Conservation (phyloP, 495 filamentous ascomycete species). For the Hypomontagnella submonticulosa region DNA sequence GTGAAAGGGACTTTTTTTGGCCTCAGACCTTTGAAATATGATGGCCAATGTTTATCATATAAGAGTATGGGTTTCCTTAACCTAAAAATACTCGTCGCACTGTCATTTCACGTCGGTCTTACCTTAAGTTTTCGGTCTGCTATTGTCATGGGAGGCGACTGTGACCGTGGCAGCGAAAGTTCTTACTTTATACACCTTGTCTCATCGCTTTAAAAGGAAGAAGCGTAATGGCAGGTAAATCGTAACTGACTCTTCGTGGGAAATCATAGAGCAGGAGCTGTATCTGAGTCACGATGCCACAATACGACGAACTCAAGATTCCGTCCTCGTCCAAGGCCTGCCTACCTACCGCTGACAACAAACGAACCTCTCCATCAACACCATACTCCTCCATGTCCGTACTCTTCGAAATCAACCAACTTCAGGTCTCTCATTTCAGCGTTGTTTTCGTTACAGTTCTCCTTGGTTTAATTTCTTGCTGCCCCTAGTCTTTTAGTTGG, state of each 20-base stretch:
- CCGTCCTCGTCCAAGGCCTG: no score
- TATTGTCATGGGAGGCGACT: conserved; percentile 5
- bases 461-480: conserved; percentile 42
- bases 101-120: conserved; percentile 22
- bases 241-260: no score
- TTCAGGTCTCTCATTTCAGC: conserved; percentile 37
- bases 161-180: conserved; percentile 7
- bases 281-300: not conserved
- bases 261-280: not conserved
- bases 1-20: not conserved
- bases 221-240: no score
- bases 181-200: not conserved
- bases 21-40: not conserved
- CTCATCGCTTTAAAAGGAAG: no score
- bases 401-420: conserved; percentile 9
- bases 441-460: conserved; percentile 35
- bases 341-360: not conserved
- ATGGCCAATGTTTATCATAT: no score
- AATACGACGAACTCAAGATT: no score
- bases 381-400: not conserved
- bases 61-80: no score
- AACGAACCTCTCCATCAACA: not conserved
- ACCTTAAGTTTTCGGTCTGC: conserved; percentile 14
- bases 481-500: conserved; percentile 25
- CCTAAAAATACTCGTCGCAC: no score